Percentiles rank a stretch among this genome's conserved stretches.
phyloP scores from a whole-genome alignment of 2,329 filamentous ascomycete genomes.

The Ascochyta viciae-villosae region DNA sequence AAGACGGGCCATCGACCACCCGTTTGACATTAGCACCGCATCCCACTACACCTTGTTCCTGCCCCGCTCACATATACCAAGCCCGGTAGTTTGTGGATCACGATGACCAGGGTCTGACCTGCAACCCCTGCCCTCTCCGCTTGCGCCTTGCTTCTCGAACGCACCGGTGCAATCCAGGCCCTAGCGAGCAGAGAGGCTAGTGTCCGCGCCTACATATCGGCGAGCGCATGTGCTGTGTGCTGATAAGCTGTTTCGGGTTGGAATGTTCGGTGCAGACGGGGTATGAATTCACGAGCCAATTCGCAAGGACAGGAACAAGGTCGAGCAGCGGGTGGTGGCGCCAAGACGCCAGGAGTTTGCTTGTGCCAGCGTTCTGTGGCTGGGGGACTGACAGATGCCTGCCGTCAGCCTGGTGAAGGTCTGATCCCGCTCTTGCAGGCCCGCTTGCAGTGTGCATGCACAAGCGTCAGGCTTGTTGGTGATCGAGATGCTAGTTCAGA shows the following conservation, averaged over 20 bases:
- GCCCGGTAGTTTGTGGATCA: not conserved
- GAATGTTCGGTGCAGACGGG: conserved; percentile 6
- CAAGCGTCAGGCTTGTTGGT: not conserved
- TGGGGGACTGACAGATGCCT: not conserved
- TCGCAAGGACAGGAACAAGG: not conserved
- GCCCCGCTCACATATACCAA: conserved; percentile 6
- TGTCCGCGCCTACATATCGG: conserved; percentile 14
- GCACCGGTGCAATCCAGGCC: not conserved
- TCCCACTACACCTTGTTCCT: conserved; percentile 2
- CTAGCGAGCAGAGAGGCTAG: not conserved
- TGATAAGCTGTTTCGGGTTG: conserved; percentile 2
- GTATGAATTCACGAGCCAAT: not conserved
- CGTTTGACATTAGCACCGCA: not conserved
- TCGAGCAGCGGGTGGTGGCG: not conserved
- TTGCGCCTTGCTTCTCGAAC: conserved; percentile 18
- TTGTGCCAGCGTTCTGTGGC: not conserved
- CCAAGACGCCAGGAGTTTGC: not conserved
- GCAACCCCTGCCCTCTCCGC: conserved; percentile 3
- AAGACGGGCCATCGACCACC: not conserved
- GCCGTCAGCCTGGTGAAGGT: not conserved
- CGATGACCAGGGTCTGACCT: not conserved
- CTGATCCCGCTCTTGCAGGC: conserved; percentile 12
- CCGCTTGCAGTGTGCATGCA: conserved; percentile 7
- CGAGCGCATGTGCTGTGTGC: conserved; percentile 8
- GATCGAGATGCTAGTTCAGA: conserved; percentile 6